phyloP scores from a whole-genome alignment of 1,284 basidiomycete genomes.

The Cryptococcus amylolentus region DNA sequence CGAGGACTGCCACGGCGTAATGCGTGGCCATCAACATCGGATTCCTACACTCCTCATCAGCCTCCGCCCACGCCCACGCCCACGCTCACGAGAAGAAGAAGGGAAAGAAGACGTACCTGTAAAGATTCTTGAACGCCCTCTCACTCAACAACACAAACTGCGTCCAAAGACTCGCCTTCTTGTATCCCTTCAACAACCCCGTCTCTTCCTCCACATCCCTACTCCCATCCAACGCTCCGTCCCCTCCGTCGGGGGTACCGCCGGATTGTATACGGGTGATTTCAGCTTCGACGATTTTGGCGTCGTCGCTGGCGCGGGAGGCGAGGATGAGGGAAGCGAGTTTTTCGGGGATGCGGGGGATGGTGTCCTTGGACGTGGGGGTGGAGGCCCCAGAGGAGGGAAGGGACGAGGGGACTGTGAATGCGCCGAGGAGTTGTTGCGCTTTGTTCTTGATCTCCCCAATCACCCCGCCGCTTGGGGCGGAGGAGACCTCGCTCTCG shows the following conservation, averaged over 20 bases:
- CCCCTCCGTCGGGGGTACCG: constrained; percentile 38
- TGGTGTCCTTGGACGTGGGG: constrained; percentile 43
- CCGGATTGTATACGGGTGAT: constrained; percentile 55
- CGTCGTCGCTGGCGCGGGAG: constrained; percentile 66
- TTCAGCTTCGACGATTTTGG: constrained; percentile 62
- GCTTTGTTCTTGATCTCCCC: constrained; percentile 65
- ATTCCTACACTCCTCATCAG: constrained; percentile 58
- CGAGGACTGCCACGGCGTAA: constrained; percentile 75
- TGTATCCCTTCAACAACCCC: constrained; percentile 67
- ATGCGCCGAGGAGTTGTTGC: constrained; percentile 67
- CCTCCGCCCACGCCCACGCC: not conserved
- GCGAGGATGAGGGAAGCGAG: constrained; percentile 71
- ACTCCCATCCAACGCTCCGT: constrained; percentile 21
- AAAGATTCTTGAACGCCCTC: constrained; percentile 96
- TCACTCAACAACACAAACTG: constrained; percentile 93
- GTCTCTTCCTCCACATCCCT: constrained; percentile 57
- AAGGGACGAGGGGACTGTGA: constrained; percentile 46
- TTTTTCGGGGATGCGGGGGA: constrained; percentile 58
- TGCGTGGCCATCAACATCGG: constrained; percentile 87
- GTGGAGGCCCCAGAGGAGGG: constrained; percentile 41
- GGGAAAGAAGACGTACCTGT: constrained; percentile 47
- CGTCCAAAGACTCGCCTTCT: constrained; percentile 77
- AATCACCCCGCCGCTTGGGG: constrained; percentile 1
- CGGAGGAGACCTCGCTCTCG: not conserved
- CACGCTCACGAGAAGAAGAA: too few species aligned